Evolutionary conservation across 192 early-diverging fungal genomes (phyloP).

Genomic region (Backusella tuberculispora): DNA sequence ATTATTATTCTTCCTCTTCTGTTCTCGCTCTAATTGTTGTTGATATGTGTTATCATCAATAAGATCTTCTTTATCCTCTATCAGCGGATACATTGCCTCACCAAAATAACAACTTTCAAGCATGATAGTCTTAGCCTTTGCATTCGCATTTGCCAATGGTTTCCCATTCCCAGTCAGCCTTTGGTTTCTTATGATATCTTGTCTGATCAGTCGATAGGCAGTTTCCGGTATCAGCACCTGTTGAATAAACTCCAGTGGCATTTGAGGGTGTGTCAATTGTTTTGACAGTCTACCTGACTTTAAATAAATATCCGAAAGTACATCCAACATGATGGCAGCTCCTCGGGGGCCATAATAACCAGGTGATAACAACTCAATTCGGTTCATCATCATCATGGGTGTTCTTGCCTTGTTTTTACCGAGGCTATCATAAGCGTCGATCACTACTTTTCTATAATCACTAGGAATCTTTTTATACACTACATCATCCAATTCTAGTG

Average conservation of each 20-base stretch:
- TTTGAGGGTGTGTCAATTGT: constrained; percentile 44
- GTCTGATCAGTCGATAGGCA: constrained; percentile 47
- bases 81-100: constrained; percentile 7
- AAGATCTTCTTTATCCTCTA: not conserved
- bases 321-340: constrained; percentile 37
- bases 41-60: not conserved
- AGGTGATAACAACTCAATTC: constrained; percentile 50
- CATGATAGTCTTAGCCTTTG: constrained; percentile 25
- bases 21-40: not conserved
- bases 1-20: no score
- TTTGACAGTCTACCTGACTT: constrained; percentile 38
- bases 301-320: constrained; percentile 40
- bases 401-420: constrained; percentile 49
- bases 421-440: constrained; percentile 40
- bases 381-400: constrained; percentile 43
- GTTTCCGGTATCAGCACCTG: constrained; percentile 58
- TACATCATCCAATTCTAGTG: constrained; percentile 39
- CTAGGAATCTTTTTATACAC: constrained; percentile 37
- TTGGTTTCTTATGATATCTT: constrained; percentile 39
- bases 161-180: not conserved
- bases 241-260: constrained; percentile 54
- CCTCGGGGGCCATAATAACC: constrained; percentile 63
- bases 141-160: not conserved
- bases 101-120: constrained; percentile 27
- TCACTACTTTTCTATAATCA: constrained; percentile 34